phyloP scores from a whole-genome alignment of 2,329 filamentous ascomycete genomes.

The Ascosphaera apis region DNA sequence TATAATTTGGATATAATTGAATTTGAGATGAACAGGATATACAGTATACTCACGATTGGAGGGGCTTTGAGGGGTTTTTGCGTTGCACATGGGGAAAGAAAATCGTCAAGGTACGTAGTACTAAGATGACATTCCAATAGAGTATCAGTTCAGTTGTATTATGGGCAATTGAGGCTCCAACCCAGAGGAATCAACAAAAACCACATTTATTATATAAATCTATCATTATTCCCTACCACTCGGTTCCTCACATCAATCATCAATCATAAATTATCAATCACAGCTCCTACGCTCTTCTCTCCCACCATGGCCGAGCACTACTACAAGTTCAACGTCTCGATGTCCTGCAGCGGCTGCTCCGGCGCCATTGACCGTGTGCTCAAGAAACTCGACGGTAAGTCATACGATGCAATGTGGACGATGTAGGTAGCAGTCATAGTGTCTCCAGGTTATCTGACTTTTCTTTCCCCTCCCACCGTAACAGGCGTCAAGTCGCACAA shows the following conservation, averaged over 20 bases:
- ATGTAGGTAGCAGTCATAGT: not conserved
- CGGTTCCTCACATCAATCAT: not conserved
- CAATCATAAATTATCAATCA: not conserved
- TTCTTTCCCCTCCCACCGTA: not conserved
- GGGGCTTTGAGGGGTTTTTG: too few relatives aligned
- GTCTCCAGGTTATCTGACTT: not conserved
- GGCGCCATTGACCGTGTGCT: conserved; percentile 80
- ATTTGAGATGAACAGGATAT: too few relatives aligned
- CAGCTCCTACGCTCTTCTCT: conserved; percentile 3
- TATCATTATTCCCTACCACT: too few relatives aligned
- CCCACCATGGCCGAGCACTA: conserved; percentile 52
- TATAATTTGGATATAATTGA: too few relatives aligned
- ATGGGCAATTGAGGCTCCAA: too few relatives aligned
- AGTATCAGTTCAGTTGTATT: too few relatives aligned
- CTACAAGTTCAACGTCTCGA: conserved; percentile 87
- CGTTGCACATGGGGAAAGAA: too few relatives aligned
- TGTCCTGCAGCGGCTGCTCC: conserved; percentile 93
- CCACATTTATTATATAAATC: too few relatives aligned
- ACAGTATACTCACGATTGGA: too few relatives aligned
- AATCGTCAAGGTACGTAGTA: too few relatives aligned
- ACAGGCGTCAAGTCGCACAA: conserved; percentile 69
- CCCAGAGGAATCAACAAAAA: not conserved
- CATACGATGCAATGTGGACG: not conserved
- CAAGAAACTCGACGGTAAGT: conserved; percentile 68
- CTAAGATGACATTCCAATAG: too few relatives aligned